phyloP scores from a whole-genome alignment of 2,329 filamentous ascomycete species.

The Alternaria alternata region DNA sequence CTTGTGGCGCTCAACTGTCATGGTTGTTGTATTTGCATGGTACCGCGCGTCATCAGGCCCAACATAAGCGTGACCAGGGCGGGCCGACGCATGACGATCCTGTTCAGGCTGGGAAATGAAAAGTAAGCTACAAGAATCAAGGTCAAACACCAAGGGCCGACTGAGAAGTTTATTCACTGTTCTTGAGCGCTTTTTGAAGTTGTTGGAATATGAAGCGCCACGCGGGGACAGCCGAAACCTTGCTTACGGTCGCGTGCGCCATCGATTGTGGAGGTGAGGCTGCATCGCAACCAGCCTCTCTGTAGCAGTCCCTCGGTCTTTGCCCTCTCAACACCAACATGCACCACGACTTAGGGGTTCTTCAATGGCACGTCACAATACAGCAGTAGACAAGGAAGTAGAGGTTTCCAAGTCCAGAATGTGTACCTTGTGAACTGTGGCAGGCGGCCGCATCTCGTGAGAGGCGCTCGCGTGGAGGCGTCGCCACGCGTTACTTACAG shows the following conservation, averaged over 20 bases:
- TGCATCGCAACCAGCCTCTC: background rate
- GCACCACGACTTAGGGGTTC: background rate
- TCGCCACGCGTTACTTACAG: background rate
- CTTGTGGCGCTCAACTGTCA: background rate
- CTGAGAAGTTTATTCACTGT: background rate
- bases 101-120: background rate
- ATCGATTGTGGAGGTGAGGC: slow-evolving; percentile 13
- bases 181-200: background rate
- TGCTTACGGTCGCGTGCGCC: slow-evolving; percentile 12
- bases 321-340: background rate
- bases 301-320: background rate
- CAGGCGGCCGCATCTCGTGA: background rate
- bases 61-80: background rate
- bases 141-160: background rate
- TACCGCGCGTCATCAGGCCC: background rate
- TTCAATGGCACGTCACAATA: background rate
- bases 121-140: background rate
- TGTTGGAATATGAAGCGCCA: background rate
- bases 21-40: background rate
- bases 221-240: background rate
- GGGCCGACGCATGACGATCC: background rate
- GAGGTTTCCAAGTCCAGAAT: background rate
- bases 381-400: background rate
- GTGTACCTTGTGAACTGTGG: background rate
- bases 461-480: too few species aligned